Evolutionary conservation across 768 basidiomycete genomes (phyloP), one percentile per base, ranked within the genome.

Genomic region (Lepiota brunneoincarnata): DNA sequence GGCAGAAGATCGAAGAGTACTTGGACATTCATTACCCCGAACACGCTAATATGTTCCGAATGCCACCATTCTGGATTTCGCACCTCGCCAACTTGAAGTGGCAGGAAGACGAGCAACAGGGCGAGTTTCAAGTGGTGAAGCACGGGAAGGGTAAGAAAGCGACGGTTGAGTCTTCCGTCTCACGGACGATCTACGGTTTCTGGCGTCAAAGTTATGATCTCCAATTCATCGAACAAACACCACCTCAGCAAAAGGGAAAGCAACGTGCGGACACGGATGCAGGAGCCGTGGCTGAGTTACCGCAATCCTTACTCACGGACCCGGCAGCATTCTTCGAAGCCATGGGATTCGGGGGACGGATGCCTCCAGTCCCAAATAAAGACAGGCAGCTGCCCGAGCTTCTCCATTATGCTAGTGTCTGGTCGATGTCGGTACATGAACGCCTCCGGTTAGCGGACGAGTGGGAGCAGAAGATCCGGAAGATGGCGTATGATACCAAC

Each of bases 361-460:
- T 75, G 7, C 83, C 82, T 1, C 36, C 52, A 0, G 50, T 76
- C 3, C 81, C 81, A 3, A 41, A 53, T 0, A 53, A 62, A 11
- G 36, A 70, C 58, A 75, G 81, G 1, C 44, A 67, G 2, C 42
- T 85, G 10, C 63, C 69, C 1, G 61, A 58, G 3, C 68, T 83
- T 11, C 65, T 80, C 2, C 45, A 62, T 0, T 58, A 61, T 12
- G 70, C 61, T 1, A 63, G 71, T 26, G 69, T 86, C 17, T 89
- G 87, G 87, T 46, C 56, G 0, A 75, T 86, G 74, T 82, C 82
- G 2, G 40, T 39, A 3, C 6, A 26, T 0, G 88, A 89, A 60
- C 76, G 87, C 1, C 40, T 59, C 9, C 61, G 56, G 1, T 63
- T 88, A 0, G 67, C 78, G 44, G 47, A 58, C 0, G 73, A 67